A percentile compares a stretch with the other conserved stretches of the same genome.
phyloP scores from a whole-genome alignment of 2,329 filamentous ascomycete species.

The Fusarium nematophilum region DNA sequence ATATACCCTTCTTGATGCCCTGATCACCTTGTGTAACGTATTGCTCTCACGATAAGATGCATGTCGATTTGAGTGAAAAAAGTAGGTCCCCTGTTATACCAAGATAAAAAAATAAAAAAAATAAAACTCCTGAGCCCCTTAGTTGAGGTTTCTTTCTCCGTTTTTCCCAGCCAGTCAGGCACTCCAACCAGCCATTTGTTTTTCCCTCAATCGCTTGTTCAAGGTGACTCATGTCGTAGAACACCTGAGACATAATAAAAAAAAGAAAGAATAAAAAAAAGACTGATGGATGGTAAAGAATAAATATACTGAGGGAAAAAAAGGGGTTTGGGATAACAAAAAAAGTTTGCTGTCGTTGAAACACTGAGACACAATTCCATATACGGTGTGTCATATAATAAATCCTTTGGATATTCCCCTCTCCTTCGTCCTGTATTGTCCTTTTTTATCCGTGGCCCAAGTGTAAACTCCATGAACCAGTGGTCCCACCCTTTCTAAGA shows the following conservation, averaged over 20 bases:
- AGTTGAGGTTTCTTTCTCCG: not conserved
- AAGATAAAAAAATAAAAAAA: too few relatives aligned
- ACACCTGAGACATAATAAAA: too few relatives aligned
- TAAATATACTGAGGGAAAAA: constrained; percentile 29
- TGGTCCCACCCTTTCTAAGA: constrained; percentile 37
- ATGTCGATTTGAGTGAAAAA: constrained; percentile 18
- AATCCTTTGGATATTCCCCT: constrained; percentile 14
- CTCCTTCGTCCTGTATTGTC: constrained; percentile 38
- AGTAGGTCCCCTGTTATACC: too few relatives aligned
- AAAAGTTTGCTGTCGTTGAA: constrained; percentile 29
- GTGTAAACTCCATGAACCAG: constrained; percentile 39
- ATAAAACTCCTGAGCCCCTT: too few relatives aligned
- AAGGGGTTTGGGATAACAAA: too few relatives aligned
- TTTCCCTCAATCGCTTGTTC: not conserved
- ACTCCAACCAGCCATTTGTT: not conserved
- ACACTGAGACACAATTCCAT: constrained; percentile 26
- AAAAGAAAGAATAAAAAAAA: not conserved
- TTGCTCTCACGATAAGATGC: constrained; percentile 2
- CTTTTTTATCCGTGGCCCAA: constrained; percentile 40
- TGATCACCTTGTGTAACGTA: constrained; percentile 12
- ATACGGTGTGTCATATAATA: constrained; percentile 31
- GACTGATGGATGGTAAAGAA: not conserved
- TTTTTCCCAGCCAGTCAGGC: not conserved
- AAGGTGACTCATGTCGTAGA: not conserved
- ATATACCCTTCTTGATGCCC: constrained; percentile 19